phyloP scores from a whole-genome alignment of 2,329 filamentous ascomycete species.

The Metarhizium rileyi region DNA sequence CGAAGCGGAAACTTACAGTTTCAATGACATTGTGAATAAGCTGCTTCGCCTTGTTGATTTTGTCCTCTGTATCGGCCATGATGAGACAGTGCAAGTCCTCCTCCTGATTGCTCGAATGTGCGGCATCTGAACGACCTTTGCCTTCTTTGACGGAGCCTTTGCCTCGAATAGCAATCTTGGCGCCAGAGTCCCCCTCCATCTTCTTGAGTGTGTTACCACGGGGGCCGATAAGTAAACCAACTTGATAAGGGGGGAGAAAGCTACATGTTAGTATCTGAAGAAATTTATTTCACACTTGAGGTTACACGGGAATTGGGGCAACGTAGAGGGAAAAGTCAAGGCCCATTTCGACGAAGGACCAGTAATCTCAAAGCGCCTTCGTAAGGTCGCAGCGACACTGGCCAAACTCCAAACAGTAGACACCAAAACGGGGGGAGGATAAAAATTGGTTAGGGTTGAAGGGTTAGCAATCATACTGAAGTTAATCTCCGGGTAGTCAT shows the following conservation, averaged over 20 bases:
- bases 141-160: conserved; percentile 99
- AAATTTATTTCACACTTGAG: conserved; percentile 13
- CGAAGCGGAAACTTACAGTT: conserved; percentile 55
- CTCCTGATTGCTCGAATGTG: conserved; percentile 99
- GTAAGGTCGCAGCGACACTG: conserved; percentile 26
- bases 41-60: conserved; percentile 98
- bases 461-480: conserved; percentile 99
- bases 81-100: conserved; percentile 98
- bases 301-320: conserved; percentile 14
- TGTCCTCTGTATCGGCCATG: conserved; percentile 99
- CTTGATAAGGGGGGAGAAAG: conserved; percentile 76
- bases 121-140: conserved; percentile 96
- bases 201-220: conserved; percentile 99
- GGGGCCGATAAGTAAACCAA: conserved; percentile 99
- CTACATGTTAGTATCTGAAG: conserved; percentile 78
- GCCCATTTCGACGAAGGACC: conserved; percentile 22
- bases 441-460: conserved; percentile 60
- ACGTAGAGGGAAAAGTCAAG: not conserved
- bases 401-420: conserved; percentile 32
- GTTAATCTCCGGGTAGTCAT: conserved; percentile 99
- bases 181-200: conserved; percentile 94
- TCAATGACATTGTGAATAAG: conserved; percentile 98
- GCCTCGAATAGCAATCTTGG: conserved; percentile 98
- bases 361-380: conserved; percentile 21
- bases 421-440: conserved; percentile 21